Evolutionary conservation across 306 rosid genomes (phyloP).

Genomic region (Quercus rubra): DNA sequence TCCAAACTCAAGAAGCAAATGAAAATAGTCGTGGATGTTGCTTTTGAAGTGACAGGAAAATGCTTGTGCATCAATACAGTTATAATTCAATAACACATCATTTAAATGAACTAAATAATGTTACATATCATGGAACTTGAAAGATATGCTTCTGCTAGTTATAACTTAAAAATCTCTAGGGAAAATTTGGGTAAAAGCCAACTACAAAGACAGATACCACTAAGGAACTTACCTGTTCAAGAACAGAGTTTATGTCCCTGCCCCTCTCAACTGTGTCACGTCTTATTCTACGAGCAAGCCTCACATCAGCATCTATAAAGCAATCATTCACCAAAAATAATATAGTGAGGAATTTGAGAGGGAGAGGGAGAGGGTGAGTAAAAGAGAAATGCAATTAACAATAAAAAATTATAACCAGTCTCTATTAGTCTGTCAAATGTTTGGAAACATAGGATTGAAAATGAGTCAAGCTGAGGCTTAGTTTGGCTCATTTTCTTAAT

Average conservation of each 20-base stretch:
- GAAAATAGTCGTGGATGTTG: neutral
- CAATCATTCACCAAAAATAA: conserved; percentile 27
- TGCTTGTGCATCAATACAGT: neutral
- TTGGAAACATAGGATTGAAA: neutral
- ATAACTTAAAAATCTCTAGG: neutral
- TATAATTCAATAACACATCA: neutral
- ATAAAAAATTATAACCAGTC: neutral
- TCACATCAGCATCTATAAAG: conserved; percentile 89
- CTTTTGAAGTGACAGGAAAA: neutral
- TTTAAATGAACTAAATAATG: neutral
- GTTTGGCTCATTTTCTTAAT: neutral
- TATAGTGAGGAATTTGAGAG: neutral
- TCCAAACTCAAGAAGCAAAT: neutral
- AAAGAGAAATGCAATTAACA: neutral
- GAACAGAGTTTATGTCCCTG: conserved; percentile 90
- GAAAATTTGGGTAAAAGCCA: neutral
- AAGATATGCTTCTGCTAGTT: neutral
- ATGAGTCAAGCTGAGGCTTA: neutral
- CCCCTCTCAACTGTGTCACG: conserved; percentile 99
- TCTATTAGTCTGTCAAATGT: neutral
- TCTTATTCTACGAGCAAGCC: conserved; percentile 98
- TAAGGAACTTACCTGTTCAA: conserved; percentile 64
- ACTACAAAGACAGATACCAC: neutral
- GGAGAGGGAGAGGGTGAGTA: neutral
- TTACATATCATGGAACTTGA: neutral